A percentile compares a stretch with the other conserved stretches of the same genome.
These are phyloP conservation scores for Aspergillus flavus DNA, from an alignment of 2,329 filamentous ascomycete species.

Conservation along the genomic window DNA sequence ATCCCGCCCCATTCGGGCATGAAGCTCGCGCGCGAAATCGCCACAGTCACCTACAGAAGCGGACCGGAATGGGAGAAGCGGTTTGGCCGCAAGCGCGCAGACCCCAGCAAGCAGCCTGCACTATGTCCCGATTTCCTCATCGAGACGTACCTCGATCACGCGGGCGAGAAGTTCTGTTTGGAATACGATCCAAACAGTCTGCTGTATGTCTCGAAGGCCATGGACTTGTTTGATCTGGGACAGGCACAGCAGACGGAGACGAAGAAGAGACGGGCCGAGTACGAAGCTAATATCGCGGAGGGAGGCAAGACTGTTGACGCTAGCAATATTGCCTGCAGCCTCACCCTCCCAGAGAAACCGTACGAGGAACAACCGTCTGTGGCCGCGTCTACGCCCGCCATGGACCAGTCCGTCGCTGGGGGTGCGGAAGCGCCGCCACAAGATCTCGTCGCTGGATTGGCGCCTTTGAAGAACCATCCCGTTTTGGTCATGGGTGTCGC, in stretches of 20 bases:
- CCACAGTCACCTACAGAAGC: conserved; percentile 94
- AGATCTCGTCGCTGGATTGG: conserved; percentile 78
- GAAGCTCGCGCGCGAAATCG: conserved; percentile 97
- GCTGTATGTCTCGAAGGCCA: conserved; percentile 95
- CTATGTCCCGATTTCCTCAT: conserved; percentile 98
- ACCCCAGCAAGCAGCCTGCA: conserved; percentile 82
- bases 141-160: conserved; percentile 97
- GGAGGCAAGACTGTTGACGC: conserved; percentile 37
- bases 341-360: conserved; percentile 79
- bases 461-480: conserved; percentile 71
- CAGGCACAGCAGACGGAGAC: conserved; percentile 68
- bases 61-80: conserved; percentile 97
- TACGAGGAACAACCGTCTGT: conserved; percentile 81
- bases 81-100: conserved; percentile 84
- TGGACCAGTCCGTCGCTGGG: conserved; percentile 33
- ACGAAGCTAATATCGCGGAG: conserved; percentile 60
- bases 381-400: conserved; percentile 38
- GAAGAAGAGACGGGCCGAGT: conserved; percentile 62
- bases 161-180: conserved; percentile 96
- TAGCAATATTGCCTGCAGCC: conserved; percentile 64
- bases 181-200: conserved; percentile 96
- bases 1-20: conserved; percentile 94
- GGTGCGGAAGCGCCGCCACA: conserved; percentile 60
- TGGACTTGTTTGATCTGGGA: conserved; percentile 96
- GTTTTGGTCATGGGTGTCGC: conserved; percentile 91